Evolutionary conservation across 2,329 filamentous ascomycete genomes (phyloP).

Genomic region (Tricladium varicosporioides): DNA sequence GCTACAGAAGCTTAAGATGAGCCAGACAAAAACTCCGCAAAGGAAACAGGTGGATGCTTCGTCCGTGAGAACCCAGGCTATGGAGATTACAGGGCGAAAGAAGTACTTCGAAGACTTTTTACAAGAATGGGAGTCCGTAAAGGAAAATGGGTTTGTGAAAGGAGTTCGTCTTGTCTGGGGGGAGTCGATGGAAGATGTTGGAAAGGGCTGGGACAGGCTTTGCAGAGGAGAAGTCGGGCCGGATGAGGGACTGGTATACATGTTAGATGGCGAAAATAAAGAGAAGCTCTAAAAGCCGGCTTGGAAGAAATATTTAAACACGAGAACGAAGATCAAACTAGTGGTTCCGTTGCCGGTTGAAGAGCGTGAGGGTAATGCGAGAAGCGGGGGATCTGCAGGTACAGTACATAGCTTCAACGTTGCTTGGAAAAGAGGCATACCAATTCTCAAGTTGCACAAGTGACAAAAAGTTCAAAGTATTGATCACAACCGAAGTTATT

Average conservation of each 20-base stretch:
- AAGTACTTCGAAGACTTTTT: conserved; percentile 19
- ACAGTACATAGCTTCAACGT: not conserved
- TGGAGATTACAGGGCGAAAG: conserved; percentile 15
- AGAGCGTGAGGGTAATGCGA: not conserved
- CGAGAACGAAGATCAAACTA: not conserved
- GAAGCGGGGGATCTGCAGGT: not conserved
- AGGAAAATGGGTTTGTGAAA: conserved; percentile 16
- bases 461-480: no score
- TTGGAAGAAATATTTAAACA: not conserved
- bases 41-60: conserved; percentile 20
- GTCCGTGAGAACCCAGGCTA: conserved; percentile 14
- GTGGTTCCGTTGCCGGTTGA: not conserved
- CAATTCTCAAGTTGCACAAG: no score
- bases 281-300: not conserved
- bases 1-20: conserved; percentile 11
- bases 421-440: no score
- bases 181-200: conserved; percentile 25
- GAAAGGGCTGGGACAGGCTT: conserved; percentile 24
- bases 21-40: not conserved
- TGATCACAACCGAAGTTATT: no score
- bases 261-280: conserved; percentile 5
- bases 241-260: conserved; percentile 22
- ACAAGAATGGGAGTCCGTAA: conserved; percentile 14
- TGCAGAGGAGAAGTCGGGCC: conserved; percentile 22
- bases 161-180: conserved; percentile 23